Conservation (phyloP, 2,329 filamentous ascomycete genomes). For the Chrysosporium queenslandicum region DNA sequence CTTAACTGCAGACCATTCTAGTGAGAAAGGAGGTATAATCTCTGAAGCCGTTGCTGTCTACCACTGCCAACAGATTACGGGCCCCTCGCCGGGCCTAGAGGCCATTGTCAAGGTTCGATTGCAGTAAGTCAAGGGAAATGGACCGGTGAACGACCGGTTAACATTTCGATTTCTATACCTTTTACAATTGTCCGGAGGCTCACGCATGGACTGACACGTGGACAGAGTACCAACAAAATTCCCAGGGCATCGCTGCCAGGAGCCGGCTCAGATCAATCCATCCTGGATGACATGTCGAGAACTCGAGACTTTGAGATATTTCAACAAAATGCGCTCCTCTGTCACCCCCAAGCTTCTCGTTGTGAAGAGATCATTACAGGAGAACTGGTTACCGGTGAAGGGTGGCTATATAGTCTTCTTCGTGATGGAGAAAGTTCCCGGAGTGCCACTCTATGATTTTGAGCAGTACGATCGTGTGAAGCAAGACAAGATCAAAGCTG, state of each 20-base stretch:
- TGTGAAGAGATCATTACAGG: neutral
- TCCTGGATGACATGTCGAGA: neutral
- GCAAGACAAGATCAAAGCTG: conserved; percentile 5
- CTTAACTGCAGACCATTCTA: neutral
- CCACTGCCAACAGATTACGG: conserved; percentile 4
- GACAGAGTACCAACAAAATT: neutral
- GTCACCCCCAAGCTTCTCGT: conserved; percentile 7
- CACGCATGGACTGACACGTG: neutral
- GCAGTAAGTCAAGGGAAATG: no score
- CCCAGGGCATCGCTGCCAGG: neutral
- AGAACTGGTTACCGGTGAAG: conserved; percentile 5
- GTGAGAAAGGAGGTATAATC: neutral
- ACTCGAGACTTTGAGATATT: neutral
- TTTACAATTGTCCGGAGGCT: neutral
- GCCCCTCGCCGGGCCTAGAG: neutral
- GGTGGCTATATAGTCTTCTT: conserved; percentile 12
- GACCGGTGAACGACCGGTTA: neutral
- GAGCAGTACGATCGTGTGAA: conserved; percentile 1
- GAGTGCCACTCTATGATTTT: conserved; percentile 7
- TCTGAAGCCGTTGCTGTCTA: neutral
- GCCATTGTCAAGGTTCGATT: conserved; percentile 12
- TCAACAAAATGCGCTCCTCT: conserved; percentile 5
- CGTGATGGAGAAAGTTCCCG: conserved; percentile 14
- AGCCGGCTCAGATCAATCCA: neutral
- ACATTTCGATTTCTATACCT: neutral